Base-by-base conservation (phyloP, 2,329 filamentous ascomycete genomes). In the Cyclaneusma minus region DNA sequence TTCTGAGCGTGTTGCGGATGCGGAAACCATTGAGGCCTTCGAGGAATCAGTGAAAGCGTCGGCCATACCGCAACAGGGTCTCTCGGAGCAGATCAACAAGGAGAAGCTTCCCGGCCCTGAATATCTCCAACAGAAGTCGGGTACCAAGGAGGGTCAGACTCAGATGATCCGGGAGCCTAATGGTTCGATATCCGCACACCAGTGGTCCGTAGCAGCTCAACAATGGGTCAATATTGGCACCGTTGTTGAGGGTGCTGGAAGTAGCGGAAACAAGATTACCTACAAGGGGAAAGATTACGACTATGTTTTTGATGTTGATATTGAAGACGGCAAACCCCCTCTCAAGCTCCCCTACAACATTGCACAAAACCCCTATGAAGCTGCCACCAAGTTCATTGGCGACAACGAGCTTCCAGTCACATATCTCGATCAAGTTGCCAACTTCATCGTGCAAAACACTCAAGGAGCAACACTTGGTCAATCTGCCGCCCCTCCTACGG, bases 111-210 rank as follows among this genome's bases (percentile, higher is more conserved):
- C 87, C 0, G 83, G 85, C 0, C 81, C 82, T 9, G 83, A 91
- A 11, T 94, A 93, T 41, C 56, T 98, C 6, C 68, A 72, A 29
- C 68, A 68, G 29, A 85, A 84, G 39, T 70, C 73, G 0, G 89
- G 89, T 3, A 89, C 81, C n/a, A 93, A 93, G 51, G 89, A 98
- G 37, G 89, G 89, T 1, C 87, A 98, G 46, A 79, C 93, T 4
- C 77, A 91, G 42, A 91, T 92, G 71, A 87, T 94, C 42, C 70
- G 68, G 32, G 79, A 93, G 48, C 57, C 67, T 6, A 75, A 92
- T 43, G 83, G 83, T 23, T 81, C 70, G 27, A 64, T 94, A 16
- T 83, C 79, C 4, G 84, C 85, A 6, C 82, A 95, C 46, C 74
- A 81, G 34, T 95, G 87, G 87, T 91, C 85, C 6, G 33, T 37